These are phyloP conservation scores for Trichoderma koningii DNA, from an alignment of 2,329 filamentous ascomycete genomes.

Conservation along the genomic window DNA sequence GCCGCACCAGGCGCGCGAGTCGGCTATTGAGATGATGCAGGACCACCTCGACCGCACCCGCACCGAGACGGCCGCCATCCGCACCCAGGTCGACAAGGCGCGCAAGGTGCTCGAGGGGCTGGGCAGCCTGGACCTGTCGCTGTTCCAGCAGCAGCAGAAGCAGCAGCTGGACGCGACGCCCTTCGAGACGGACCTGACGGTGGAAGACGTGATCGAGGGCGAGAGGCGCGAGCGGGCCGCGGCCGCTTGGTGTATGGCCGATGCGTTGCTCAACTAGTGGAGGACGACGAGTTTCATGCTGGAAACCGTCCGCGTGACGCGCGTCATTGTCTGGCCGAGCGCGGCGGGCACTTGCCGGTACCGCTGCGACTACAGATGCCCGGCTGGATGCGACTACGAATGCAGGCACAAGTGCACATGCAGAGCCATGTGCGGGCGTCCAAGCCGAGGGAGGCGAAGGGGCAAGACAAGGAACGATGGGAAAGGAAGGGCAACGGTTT, in stretches of 20 bases:
- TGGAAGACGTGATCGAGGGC: constrained; percentile 28
- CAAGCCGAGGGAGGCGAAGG: background rate
- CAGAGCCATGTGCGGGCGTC: background rate
- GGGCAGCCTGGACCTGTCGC: constrained; percentile 50
- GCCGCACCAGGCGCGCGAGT: constrained; percentile 89
- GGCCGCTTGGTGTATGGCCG: constrained; percentile 48
- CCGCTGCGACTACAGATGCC: background rate
- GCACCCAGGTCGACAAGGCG: constrained; percentile 70
- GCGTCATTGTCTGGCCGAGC: background rate
- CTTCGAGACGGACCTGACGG: background rate
- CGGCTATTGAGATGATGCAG: constrained; percentile 84
- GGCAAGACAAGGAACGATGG: background rate
- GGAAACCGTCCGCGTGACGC: background rate
- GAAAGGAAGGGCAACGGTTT: no score
- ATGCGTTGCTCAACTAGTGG: constrained; percentile 44
- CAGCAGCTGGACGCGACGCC: background rate
- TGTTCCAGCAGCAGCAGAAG: constrained; percentile 15
- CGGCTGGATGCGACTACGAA: no score
- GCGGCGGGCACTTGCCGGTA: background rate
- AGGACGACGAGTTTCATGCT: background rate
- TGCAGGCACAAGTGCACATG: background rate
- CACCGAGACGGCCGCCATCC: constrained; percentile 71
- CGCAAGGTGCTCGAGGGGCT: constrained; percentile 72
- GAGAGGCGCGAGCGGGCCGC: constrained; percentile 35
- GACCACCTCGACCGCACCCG: constrained; percentile 72